These are phyloP conservation scores for Ceratocystis ficicola DNA, from an alignment of 2,329 filamentous ascomycete genomes.

Conservation along the genomic window DNA sequence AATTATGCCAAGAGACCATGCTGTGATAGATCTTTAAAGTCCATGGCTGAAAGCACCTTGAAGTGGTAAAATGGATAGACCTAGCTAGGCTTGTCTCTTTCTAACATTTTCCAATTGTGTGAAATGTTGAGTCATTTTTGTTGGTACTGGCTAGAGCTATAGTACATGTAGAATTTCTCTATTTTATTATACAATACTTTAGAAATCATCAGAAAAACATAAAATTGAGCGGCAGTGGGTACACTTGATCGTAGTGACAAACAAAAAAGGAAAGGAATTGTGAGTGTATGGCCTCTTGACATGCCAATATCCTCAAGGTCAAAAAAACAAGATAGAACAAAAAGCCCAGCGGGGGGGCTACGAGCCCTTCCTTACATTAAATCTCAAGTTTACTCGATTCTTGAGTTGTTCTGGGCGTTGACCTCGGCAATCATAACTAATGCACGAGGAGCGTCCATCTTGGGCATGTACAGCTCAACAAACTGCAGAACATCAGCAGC, in stretches of 20 bases:
- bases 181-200: constrained; percentile 1
- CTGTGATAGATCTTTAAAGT: no score
- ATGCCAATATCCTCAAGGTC: neutral
- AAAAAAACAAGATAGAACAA: neutral
- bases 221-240: constrained; percentile 3
- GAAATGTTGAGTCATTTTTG: neutral
- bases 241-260: neutral
- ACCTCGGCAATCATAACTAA: constrained; percentile 59
- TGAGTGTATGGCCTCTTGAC: neutral
- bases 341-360: neutral
- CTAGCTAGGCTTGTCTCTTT: no score
- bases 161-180: neutral
- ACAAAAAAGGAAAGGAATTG: neutral
- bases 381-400: constrained; percentile 27
- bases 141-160: neutral
- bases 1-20: no score
- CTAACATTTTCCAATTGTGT: neutral
- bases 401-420: constrained; percentile 55
- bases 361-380: neutral
- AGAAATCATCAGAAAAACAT: neutral
- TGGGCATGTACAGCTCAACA: constrained; percentile 72
- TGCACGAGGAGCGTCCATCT: constrained; percentile 61
- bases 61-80: no score
- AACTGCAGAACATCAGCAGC: constrained; percentile 48
- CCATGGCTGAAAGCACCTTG: no score